These are phyloP conservation scores for Arachis monticola DNA, from an alignment of 331 rosid genomes.

Conservation along the genomic window DNA sequence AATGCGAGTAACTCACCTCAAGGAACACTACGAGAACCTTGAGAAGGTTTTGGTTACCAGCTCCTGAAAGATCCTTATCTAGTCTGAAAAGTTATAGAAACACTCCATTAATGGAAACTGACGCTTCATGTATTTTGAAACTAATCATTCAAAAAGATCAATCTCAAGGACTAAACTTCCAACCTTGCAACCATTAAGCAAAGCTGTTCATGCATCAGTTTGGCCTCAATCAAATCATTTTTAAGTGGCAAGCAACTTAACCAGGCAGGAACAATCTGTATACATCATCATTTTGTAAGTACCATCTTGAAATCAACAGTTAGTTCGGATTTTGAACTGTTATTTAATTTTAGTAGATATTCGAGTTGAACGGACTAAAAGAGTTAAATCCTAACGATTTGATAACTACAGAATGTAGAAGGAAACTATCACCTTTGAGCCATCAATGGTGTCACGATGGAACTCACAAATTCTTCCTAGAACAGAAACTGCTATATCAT, in stretches of 20 bases:
- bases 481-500: conserved; percentile 52
- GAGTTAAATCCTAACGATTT: background rate
- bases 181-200: conserved; percentile 48
- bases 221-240: conserved; percentile 50
- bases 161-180: conserved; percentile 1
- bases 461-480: conserved; percentile 55
- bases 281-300: conserved; percentile 19
- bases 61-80: conserved; percentile 48
- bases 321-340: background rate
- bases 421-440: conserved; percentile 40
- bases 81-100: conserved; percentile 37
- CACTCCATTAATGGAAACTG: conserved; percentile 13
- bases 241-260: conserved; percentile 48
- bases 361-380: background rate
- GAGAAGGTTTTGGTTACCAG: conserved; percentile 38
- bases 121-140: conserved; percentile 11
- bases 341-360: too few relatives aligned
- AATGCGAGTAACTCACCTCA: conserved; percentile 37
- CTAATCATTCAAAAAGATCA: background rate
- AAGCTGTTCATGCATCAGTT: conserved; percentile 54
- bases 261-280: conserved; percentile 51
- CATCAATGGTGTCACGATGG: conserved; percentile 48
- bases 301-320: conserved; percentile 4
- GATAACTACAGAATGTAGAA: conserved; percentile 15
- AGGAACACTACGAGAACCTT: conserved; percentile 43